Base-by-base conservation (phyloP, 495 filamentous ascomycete genomes). In the Aspergillus homomorphus region DNA sequence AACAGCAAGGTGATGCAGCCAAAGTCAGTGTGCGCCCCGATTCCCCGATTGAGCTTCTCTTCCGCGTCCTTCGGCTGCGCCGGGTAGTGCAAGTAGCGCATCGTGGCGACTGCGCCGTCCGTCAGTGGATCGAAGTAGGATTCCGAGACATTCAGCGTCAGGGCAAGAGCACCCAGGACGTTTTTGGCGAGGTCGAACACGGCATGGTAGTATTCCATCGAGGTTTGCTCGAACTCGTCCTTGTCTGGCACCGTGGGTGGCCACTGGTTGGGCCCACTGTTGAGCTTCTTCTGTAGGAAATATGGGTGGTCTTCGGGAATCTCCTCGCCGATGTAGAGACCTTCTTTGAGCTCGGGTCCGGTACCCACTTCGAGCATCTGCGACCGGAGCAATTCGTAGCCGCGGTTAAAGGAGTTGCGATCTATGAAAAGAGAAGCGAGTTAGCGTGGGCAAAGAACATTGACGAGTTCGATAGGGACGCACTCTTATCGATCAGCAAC, bases 291-390 rank as follows among this genome's bases (percentile, higher is more conserved):
- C 38, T 68, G 51, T 0, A 69, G 3, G 16, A 73, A 75, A 45
- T 77, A 70, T 6, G 74, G 72, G 53, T 80, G 73, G 18, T 72
- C 67, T 8, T 56, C 41, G 1, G 74, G 69, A 16, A 81, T 73
- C 56, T 84, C 74, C 30, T 73, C 67, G 45, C 80, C 73, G 41
- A 84, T 64, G 62, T 77, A 81, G 14, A 80, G 69, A 1, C 78
- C 80, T 67, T 82, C 79, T 58, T 82, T 82, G 0, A 80, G 66
- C 50, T 83, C 80, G 0, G 80, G 80, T 1, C 69, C 67, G 4
- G 72, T 70, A 28, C 69, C 76, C 3, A 66, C 65, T 64, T 82
- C 74, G n/a, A 82, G 69, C 45, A 72, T 73, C 61, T 83, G 81
- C 15, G 73, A 74, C 22, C 75, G 72, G 26, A 82, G 73, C 19